Base-by-base conservation (phyloP, 2,329 filamentous ascomycete species). In the Colletotrichum sublineola region DNA sequence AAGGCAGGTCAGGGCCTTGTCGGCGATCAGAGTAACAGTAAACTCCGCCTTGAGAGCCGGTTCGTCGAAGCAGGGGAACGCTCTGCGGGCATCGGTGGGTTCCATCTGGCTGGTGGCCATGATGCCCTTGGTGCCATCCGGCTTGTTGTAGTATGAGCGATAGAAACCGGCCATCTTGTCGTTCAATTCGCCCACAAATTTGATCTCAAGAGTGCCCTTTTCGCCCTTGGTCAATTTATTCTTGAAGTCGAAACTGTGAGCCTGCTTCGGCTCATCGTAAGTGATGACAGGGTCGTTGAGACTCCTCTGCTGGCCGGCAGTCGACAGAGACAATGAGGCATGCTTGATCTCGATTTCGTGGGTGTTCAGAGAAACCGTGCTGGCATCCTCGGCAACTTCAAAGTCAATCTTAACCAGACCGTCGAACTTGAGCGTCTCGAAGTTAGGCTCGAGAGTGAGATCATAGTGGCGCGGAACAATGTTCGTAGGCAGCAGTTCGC, bases 151-250 rank as follows among this genome's bases (percentile, higher is more conserved):
- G 8, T 94, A 97, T 1, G 95, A 97, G 71, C 96, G 91, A 84
- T 98, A 98, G 88, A 98, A 98, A 60, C 96, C 96, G 61, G 95
- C 95, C 94, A 98, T 97, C 84, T 96, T 96, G 81, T 97, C 94
- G 82, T 97, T 97, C 78, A 97, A 85, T 55, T 87, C 88, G 52
- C 95, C 95, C 12, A 89, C 91, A 83, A 97, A 97, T 56, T 81
- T 80, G 70, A 87, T 83, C 46, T 81, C 81, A 65, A 77, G 89
- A 90, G 78, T 91, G 29, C 93, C 94, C 86, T 95, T 95, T 78
- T 89, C 88, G 33, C 93, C 94, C 74, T 93, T 92, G 31, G 90
- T 82, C 73, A 98, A 86, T 58, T 86, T 87, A 80, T 95, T 88
- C 75, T 91, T 88, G 79, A 98, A 95, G 76, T 90, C 90, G 80